Evolutionary conservation across 1,284 basidiomycete genomes (phyloP).

Genomic region (Ceraceosorus guamensis): DNA sequence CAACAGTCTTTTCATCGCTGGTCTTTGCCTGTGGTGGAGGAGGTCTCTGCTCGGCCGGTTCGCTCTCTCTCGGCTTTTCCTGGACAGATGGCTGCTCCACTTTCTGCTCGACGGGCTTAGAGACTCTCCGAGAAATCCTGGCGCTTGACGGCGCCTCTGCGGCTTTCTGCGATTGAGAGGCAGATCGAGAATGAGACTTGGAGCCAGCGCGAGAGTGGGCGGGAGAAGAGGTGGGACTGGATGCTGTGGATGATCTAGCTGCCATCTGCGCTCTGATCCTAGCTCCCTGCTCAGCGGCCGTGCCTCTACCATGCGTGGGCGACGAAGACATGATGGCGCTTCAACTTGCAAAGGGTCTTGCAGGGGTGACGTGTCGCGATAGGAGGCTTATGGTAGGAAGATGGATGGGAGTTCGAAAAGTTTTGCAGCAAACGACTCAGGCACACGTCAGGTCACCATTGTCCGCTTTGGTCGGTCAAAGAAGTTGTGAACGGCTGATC

Average conservation of each 20-base stretch:
- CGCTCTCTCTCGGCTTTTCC: neutral
- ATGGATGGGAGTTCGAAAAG: too few species aligned
- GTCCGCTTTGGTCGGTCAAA: too few species aligned
- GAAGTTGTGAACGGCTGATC: too few species aligned
- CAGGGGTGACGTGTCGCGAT: too few species aligned
- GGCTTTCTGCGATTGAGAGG: neutral
- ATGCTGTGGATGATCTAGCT: neutral
- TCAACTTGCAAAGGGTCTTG: too few species aligned
- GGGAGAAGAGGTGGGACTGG: too few species aligned
- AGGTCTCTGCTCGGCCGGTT: neutral
- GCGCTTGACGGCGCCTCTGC: slow-evolving; percentile 9
- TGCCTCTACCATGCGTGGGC: slow-evolving; percentile 23
- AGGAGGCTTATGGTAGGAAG: too few species aligned
- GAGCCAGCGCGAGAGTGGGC: too few species aligned
- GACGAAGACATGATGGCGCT: too few species aligned
- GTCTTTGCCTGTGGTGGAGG: neutral
- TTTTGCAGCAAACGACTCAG: too few species aligned
- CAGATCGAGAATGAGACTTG: neutral
- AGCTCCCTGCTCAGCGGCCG: slow-evolving; percentile 27
- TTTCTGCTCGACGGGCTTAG: neutral
- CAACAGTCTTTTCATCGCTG: neutral
- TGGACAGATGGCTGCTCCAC: neutral
- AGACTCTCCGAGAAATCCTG: neutral
- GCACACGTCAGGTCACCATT: too few species aligned
- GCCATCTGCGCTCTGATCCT: slow-evolving; percentile 16